Conservation (phyloP, 1,284 basidiomycete genomes). For the Chiua sp. region DNA sequence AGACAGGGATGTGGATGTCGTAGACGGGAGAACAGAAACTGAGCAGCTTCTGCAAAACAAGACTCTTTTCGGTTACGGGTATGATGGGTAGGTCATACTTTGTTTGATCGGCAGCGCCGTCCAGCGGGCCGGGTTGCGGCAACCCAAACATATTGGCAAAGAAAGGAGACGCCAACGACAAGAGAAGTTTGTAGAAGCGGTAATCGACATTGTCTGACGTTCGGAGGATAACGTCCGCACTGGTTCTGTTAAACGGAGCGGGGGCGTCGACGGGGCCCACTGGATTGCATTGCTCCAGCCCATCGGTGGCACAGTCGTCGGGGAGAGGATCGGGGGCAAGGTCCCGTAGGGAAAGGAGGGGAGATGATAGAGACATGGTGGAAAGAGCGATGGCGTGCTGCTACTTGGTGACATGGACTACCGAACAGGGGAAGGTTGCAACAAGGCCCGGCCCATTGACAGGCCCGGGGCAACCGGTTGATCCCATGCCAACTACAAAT, state of each 20-base stretch:
- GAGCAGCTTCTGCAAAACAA: constrained; percentile 33
- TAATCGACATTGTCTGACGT: constrained; percentile 46
- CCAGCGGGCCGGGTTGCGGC: constrained; percentile 39
- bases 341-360: constrained; percentile 6
- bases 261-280: constrained; percentile 30
- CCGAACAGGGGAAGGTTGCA: constrained; percentile 16
- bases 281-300: constrained; percentile 2
- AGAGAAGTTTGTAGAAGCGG: constrained; percentile 42
- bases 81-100: constrained; percentile 39
- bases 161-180: constrained; percentile 44
- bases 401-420: constrained; percentile 16
- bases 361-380: constrained; percentile 22
- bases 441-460: background rate
- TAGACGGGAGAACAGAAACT: constrained; percentile 39
- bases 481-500: no score
- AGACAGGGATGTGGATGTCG: constrained; percentile 30
- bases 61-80: constrained; percentile 37
- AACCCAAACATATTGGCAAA: constrained; percentile 49
- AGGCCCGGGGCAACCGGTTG: background rate
- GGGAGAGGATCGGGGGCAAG: constrained; percentile 3
- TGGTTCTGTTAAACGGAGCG: constrained; percentile 37
- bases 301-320: background rate
- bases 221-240: constrained; percentile 45
- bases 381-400: background rate
- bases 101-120: constrained; percentile 33